These are phyloP conservation scores for Articulospora tetracladia DNA, from an alignment of 495 filamentous ascomycete species.

Conservation along the genomic window DNA sequence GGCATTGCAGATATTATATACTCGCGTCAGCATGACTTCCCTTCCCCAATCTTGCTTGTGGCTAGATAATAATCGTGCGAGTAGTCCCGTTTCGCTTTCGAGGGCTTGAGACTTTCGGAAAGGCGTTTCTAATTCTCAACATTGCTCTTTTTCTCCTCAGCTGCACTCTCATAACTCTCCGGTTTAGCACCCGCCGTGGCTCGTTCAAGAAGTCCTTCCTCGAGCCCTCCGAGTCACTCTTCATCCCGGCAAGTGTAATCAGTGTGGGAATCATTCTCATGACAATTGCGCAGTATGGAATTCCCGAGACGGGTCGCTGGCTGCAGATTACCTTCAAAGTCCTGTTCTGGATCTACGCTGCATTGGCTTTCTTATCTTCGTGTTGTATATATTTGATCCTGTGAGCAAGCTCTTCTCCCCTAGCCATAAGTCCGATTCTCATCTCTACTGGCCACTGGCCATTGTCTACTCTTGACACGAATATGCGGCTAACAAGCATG, in stretches of 20 bases:
- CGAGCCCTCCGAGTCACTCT: background rate
- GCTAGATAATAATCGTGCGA: background rate
- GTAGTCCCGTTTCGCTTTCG: background rate
- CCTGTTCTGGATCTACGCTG: background rate
- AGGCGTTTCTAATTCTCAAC: background rate
- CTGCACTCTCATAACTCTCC: background rate
- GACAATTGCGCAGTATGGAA: background rate
- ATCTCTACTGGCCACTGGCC: no score
- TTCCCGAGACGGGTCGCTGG: background rate
- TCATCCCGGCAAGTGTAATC: background rate
- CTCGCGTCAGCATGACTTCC: background rate
- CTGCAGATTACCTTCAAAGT: background rate
- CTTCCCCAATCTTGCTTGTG: background rate
- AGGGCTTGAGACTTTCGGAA: background rate
- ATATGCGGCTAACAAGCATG: background rate
- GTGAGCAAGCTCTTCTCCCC: background rate
- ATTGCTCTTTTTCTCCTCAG: background rate
- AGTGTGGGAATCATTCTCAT: background rate
- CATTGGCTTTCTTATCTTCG: background rate
- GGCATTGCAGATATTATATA: background rate
- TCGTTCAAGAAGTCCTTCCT: background rate
- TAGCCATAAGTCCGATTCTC: background rate
- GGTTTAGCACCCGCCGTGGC: background rate
- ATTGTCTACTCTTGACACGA: no score
- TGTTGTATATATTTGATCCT: background rate